These are phyloP conservation scores for Mariannaea sp. DNA, from an alignment of 2,329 filamentous ascomycete species.

Conservation along the genomic window DNA sequence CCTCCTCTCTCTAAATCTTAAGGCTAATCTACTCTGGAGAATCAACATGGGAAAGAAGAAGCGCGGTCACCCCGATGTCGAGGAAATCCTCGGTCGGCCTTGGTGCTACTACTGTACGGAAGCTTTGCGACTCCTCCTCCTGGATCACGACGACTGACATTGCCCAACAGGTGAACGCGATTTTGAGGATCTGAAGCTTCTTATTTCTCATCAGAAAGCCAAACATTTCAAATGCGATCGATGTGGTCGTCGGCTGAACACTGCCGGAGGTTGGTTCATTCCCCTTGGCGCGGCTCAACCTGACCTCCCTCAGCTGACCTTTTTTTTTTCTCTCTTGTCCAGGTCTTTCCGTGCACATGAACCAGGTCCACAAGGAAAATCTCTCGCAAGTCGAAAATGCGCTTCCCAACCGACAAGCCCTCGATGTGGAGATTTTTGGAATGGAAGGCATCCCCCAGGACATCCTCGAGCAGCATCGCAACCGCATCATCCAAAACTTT, in stretches of 20 bases:
- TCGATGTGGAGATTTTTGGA: slow-evolving; percentile 95
- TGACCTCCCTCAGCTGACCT: slow-evolving; percentile 17
- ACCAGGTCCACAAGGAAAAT: slow-evolving; percentile 96
- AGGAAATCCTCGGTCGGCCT: slow-evolving; percentile 83
- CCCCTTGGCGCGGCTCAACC: not conserved
- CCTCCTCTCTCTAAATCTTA: not conserved
- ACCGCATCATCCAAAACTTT: slow-evolving; percentile 83
- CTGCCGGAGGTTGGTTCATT: slow-evolving; percentile 76
- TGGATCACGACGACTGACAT: slow-evolving; percentile 30
- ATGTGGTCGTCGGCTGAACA: slow-evolving; percentile 87
- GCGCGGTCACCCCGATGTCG: slow-evolving; percentile 81
- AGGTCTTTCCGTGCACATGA: slow-evolving; percentile 97
- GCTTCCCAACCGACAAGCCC: slow-evolving; percentile 79
- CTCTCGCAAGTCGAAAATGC: slow-evolving; percentile 90
- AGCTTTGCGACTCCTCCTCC: slow-evolving; percentile 16
- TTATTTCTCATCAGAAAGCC: slow-evolving; percentile 97
- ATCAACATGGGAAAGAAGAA: slow-evolving; percentile 82
- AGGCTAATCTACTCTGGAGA: no score
- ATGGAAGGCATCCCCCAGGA: slow-evolving; percentile 97
- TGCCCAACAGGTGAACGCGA: slow-evolving; percentile 74
- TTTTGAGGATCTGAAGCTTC: slow-evolving; percentile 95
- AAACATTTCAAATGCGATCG: slow-evolving; percentile 98
- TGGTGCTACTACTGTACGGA: slow-evolving; percentile 97
- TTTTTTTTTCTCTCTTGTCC: slow-evolving; percentile 8
- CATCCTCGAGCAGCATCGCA: slow-evolving; percentile 79